Base-by-base conservation (phyloP, 2,329 filamentous ascomycete species). In the Xylaria sp. region DNA sequence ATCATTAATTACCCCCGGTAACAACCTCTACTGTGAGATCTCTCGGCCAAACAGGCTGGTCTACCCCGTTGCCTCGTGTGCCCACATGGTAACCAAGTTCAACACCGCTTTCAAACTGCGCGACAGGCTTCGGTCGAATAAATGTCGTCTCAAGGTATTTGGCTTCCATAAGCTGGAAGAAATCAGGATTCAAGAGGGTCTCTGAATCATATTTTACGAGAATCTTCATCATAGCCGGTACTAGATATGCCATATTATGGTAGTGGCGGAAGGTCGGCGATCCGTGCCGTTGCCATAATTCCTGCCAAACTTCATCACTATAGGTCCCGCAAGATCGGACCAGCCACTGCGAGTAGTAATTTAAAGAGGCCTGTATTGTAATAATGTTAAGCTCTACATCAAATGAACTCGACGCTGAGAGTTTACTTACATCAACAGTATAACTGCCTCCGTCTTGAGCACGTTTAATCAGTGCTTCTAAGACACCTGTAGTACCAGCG, bases 201-300 rank as follows among this genome's bases (percentile, higher is more conserved):
- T 77, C 68, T 0, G 71, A 77, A 17, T 79, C 79, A 62, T 85
- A 77, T 58, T 81, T 72, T 21, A 77, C 64, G 27, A 85, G 71
- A 75, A 82, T 77, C 19, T 78, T 77, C 48, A 84, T 60, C 69
- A 82, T 81, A 3, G 74, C 75, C 7, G 82, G 82, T 5, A 85
- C 64, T 1, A 75, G 77, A 55, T 83, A 79, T 1, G 65, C 67
- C 83, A 86, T 86, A 34, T 80, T 78, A 69, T 87, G 81, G 72
- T 84, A 83, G 72, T 87, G 82, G 11, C 85, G 81, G 77, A 85
- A 88, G 1, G 85, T 79, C 4, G 80, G 81, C 21, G 75, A 77
- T 2, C 82, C 83, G 67, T 87, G 81, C 12, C 81, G 77, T 9
- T 74, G 75, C 67, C 67, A 69, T 8, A 69, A 7, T 34, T 69